phyloP scores from a whole-genome alignment of 768 basidiomycete species.

The Podaxis sp. region DNA sequence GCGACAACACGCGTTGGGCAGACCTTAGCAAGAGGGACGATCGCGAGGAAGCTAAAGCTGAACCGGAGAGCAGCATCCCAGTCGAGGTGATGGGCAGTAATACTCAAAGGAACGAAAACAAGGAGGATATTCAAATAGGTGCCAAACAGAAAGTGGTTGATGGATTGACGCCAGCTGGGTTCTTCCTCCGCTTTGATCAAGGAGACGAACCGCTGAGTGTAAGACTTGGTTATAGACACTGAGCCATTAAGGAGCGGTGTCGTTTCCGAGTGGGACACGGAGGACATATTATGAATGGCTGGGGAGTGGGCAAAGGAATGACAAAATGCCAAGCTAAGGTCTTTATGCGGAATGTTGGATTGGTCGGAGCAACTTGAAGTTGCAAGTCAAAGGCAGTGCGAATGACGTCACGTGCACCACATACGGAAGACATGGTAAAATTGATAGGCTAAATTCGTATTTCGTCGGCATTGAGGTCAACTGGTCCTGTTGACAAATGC shows the following conservation, averaged over 20 bases:
- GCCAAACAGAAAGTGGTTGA: slow-evolving; percentile 54
- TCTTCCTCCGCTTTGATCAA: slow-evolving; percentile 57
- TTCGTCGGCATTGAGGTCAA: slow-evolving; percentile 52
- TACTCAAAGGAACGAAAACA: slow-evolving; percentile 72
- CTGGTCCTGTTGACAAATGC: slow-evolving; percentile 38
- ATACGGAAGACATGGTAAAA: not conserved
- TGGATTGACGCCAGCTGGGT: slow-evolving; percentile 56
- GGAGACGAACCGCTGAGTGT: slow-evolving; percentile 29
- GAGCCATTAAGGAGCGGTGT: slow-evolving; percentile 44
- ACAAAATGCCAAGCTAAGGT: slow-evolving; percentile 12
- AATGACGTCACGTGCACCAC: slow-evolving; percentile 23
- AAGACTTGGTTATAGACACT: slow-evolving; percentile 19
- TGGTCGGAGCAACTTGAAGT: not conserved
- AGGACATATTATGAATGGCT: slow-evolving; percentile 25
- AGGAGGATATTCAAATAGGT: slow-evolving; percentile 76
- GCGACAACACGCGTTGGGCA: slow-evolving; percentile 13
- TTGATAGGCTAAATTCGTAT: slow-evolving; percentile 5
- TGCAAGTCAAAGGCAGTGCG: slow-evolving; percentile 23
- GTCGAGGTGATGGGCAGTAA: slow-evolving; percentile 54
- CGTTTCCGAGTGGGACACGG: slow-evolving; percentile 32
- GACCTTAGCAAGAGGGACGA: slow-evolving; percentile 86
- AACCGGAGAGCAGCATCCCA: slow-evolving; percentile 82
- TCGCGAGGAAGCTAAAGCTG: slow-evolving; percentile 73
- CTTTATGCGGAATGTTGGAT: not conserved
- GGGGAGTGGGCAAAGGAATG: slow-evolving; percentile 13